Percentiles rank a stretch among this genome's conserved stretches.
phyloP scores from a whole-genome alignment of 2,329 filamentous ascomycete species.

The Hypoxylon sp. region DNA sequence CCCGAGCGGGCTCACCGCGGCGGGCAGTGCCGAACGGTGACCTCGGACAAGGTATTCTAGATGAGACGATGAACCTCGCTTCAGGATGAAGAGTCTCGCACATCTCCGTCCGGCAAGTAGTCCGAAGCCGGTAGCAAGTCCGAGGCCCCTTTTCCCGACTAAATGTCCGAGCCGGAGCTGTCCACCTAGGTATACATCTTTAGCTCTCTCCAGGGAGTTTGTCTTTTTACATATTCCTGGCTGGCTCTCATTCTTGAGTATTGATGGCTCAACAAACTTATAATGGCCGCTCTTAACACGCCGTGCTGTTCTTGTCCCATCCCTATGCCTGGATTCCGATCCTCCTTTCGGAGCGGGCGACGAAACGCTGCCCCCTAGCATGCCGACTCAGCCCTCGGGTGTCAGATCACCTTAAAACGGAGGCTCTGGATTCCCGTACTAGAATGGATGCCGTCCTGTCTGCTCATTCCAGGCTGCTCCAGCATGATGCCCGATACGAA shows the following conservation, averaged over 20 bases:
- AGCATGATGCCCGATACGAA: slow-evolving; percentile 32
- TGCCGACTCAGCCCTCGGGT: slow-evolving; percentile 47
- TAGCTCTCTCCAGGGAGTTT: too few species aligned
- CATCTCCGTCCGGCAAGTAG: slow-evolving; percentile 36
- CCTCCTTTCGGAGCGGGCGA: slow-evolving; percentile 40
- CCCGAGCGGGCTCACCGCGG: too few species aligned
- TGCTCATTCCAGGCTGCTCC: slow-evolving; percentile 33
- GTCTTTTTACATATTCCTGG: too few species aligned
- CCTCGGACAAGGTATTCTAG: not conserved
- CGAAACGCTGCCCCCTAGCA: slow-evolving; percentile 32
- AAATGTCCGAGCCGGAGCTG: slow-evolving; percentile 12
- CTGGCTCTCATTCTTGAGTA: too few species aligned
- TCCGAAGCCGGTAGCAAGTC: slow-evolving; percentile 21
- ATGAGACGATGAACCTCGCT: slow-evolving; percentile 21
- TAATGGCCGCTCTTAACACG: too few species aligned
- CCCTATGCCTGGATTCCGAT: slow-evolving; percentile 41
- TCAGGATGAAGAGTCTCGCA: slow-evolving; percentile 21
- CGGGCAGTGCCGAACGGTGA: not conserved
- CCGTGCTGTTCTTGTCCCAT: too few species aligned
- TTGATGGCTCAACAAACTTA: too few species aligned
- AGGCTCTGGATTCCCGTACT: slow-evolving; percentile 40
- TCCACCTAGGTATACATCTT: too few species aligned
- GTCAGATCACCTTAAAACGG: slow-evolving; percentile 46
- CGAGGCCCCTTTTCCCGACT: not conserved
- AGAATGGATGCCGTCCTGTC: slow-evolving; percentile 42